phyloP scores from a whole-genome alignment of 257 asterid species.

The Sherardia arvensis region DNA sequence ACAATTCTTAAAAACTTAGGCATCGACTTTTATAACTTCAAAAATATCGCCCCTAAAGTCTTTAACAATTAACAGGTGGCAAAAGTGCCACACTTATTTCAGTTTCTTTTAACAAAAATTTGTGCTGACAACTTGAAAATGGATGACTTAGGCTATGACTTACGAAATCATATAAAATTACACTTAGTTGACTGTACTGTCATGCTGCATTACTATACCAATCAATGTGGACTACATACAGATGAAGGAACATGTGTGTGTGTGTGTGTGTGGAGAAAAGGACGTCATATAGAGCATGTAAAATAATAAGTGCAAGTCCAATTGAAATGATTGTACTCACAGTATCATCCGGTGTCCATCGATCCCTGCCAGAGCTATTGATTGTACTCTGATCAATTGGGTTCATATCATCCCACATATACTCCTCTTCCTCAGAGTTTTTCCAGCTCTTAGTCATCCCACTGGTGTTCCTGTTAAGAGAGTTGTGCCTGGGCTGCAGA shows the following conservation, averaged over 20 bases:
- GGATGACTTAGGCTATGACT: neutral
- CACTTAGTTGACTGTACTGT: neutral
- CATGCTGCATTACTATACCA: neutral
- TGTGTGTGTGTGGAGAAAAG: neutral
- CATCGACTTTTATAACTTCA: neutral
- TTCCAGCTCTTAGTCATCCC: constrained; percentile 62
- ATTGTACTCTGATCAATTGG: constrained; percentile 22
- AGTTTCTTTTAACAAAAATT: neutral
- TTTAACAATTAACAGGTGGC: neutral
- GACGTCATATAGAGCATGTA: neutral
- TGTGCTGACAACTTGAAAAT: neutral
- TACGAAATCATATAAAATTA: neutral
- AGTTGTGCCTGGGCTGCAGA: constrained; percentile 27
- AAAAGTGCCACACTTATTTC: neutral
- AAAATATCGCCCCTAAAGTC: neutral
- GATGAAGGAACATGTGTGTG: neutral
- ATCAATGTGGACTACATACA: no score
- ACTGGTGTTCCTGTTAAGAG: constrained; percentile 24
- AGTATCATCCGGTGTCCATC: constrained; percentile 45
- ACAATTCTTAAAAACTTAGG: neutral
- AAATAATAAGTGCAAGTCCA: neutral
- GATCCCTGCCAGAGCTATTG: constrained; percentile 41
- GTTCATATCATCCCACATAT: constrained; percentile 63
- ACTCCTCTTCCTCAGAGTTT: constrained; percentile 85
- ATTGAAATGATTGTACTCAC: constrained; percentile 22